Conservation (phyloP, 2,329 filamentous ascomycete species). For the Penicillium sp. region DNA sequence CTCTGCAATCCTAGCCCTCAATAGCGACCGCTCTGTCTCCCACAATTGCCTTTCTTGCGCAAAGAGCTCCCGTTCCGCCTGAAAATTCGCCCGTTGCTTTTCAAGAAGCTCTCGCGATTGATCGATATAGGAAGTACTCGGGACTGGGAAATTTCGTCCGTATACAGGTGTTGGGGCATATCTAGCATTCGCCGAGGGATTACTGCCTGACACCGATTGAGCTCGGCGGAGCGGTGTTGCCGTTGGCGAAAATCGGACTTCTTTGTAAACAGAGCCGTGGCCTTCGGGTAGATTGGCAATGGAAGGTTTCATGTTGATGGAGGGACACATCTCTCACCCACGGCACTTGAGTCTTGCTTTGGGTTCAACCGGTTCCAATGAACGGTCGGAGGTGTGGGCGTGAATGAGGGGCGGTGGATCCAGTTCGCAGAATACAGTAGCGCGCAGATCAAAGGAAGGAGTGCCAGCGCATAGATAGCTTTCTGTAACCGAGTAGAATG, state of each 20-base stretch:
- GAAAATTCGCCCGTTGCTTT: constrained; percentile 39
- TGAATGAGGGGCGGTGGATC: not conserved
- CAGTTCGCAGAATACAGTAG: not conserved
- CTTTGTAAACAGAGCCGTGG: constrained; percentile 40
- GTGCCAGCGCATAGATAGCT: not conserved
- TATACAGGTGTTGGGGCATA: constrained; percentile 21
- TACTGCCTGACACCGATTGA: constrained; percentile 40
- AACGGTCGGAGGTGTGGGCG: not conserved
- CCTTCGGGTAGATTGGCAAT: constrained; percentile 29
- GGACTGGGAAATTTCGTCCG: constrained; percentile 22
- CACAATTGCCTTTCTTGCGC: constrained; percentile 45
- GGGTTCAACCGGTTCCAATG: not conserved
- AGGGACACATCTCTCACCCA: not conserved
- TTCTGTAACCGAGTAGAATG: not conserved
- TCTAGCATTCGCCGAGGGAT: constrained; percentile 30
- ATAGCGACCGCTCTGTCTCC: constrained; percentile 44
- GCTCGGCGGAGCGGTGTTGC: constrained; percentile 37
- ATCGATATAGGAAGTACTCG: constrained; percentile 41
- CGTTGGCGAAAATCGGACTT: constrained; percentile 44
- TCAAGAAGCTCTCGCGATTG: constrained; percentile 42
- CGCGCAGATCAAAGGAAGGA: not conserved
- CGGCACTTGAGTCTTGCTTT: not conserved
- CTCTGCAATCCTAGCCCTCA: constrained; percentile 43
- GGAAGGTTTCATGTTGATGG: constrained; percentile 27
- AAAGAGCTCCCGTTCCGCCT: constrained; percentile 43